Evolutionary conservation across 2,329 filamentous ascomycete species (phyloP).

Genomic region (Fusarium tjaetaba): DNA sequence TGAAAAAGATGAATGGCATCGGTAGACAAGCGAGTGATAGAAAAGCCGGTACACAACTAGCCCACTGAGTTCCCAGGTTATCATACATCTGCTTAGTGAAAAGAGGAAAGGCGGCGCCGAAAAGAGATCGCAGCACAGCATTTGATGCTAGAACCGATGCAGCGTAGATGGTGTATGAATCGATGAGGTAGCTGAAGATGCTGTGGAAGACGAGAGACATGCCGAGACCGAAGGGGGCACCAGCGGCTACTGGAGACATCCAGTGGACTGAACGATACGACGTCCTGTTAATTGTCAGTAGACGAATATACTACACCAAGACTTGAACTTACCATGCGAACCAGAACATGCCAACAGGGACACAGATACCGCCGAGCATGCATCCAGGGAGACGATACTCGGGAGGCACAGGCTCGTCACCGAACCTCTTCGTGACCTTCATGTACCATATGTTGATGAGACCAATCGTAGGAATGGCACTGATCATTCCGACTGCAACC

Average conservation of each 20-base stretch:
- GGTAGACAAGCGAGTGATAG: constrained; percentile 37
- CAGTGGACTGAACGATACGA: constrained; percentile 59
- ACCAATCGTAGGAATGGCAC: constrained; percentile 62
- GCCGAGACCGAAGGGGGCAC: constrained; percentile 64
- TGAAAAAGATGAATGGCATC: constrained; percentile 37
- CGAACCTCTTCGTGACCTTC: constrained; percentile 51
- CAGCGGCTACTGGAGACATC: constrained; percentile 59
- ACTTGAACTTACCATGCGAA: constrained; percentile 66
- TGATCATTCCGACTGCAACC: constrained; percentile 70
- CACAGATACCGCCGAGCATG: constrained; percentile 66
- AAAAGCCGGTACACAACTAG: constrained; percentile 35
- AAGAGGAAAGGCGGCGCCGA: constrained; percentile 39
- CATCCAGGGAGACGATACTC: constrained; percentile 70
- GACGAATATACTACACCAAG: rapidly evolving
- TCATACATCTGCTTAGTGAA: constrained; percentile 44
- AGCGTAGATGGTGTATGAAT: constrained; percentile 78
- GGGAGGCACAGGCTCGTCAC: constrained; percentile 66
- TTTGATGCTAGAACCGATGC: constrained; percentile 76
- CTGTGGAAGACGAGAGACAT: constrained; percentile 72
- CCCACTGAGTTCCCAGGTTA: constrained; percentile 40
- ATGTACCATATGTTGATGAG: constrained; percentile 64
- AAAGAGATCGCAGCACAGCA: constrained; percentile 30
- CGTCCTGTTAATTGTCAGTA: constrained; percentile 18
- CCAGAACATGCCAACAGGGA: constrained; percentile 72
- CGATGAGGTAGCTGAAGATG: constrained; percentile 74